Base-by-base conservation (phyloP, 73 alveolate genomes). In the Stentor coeruleus region DNA sequence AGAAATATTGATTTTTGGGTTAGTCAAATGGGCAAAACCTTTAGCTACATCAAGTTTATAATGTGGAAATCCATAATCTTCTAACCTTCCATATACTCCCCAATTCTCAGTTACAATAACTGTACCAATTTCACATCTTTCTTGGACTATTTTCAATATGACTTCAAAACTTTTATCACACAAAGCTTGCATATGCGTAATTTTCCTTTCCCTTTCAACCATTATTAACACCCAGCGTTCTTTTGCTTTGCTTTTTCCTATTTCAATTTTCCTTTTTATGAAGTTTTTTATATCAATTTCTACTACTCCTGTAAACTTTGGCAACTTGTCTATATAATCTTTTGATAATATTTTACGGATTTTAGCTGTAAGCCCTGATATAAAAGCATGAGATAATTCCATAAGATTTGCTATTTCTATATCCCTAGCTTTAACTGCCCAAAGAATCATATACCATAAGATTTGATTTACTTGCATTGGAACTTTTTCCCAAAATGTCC, bases 51-150 rank as follows among this genome's bases (percentile, higher is more conserved):
- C 83, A 37, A 75, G 6, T 26, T 75, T 75, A 2, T 20, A 75
- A 38, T 75, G 83, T 6, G 83, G 83, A 35, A 37, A 75, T 20
- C 83, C 83, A n/a, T 39, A 75, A 38, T 75, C 66, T 75, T 75
- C 83, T n/a, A 75, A 33, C 20, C 66, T 40, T 1, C 72, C 72
- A 38, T 36, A 75, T 35, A 39, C 83, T n/a, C 39, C 83, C 15
- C 14, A 0, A 14, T 35, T 39, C 14, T 35, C 0, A 37, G 83
- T 39, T 35, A 75, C 15, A 38, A 75, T 75, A 33, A 40, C 72
- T 39, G 83, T 75, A 20, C 83, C 83, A 75, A 75, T 33, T 75
- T 75, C 83, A 2, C 83, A 75, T 15, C 74, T 15, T 39, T 75
- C 39, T 38, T 75, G 83, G 0, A 75, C 39, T 75, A 75, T 75